Evolutionary conservation across 116 monocot genomes (phyloP).

Genomic region (Iris pallida): DNA sequence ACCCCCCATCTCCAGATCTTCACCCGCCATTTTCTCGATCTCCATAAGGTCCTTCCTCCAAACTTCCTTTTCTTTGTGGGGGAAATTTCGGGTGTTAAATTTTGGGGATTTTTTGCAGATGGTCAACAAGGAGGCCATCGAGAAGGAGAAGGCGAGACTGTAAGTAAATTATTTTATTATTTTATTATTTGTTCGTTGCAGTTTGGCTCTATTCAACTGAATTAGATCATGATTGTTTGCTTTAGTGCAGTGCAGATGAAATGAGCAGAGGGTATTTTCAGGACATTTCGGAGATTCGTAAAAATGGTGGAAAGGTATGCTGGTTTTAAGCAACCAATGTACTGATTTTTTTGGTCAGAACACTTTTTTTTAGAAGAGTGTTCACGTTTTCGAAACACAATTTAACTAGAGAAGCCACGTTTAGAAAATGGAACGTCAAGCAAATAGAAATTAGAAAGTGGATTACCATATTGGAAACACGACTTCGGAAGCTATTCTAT

Average conservation of each 20-base stretch:
- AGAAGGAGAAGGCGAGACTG: conserved; percentile 29
- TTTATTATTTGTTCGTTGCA: no score
- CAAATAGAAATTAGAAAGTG: no score
- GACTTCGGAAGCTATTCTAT: no score
- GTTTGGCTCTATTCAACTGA: no score
- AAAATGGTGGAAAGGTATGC: conserved; percentile 83
- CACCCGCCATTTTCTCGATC: conserved; percentile 17
- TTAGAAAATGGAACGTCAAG: no score
- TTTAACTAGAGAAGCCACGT: no score
- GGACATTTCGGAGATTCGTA: conserved; percentile 72
- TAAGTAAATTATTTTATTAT: conserved; percentile 2
- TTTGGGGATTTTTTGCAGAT: conserved; percentile 5
- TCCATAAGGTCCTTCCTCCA: conserved; percentile 12
- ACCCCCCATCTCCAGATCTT: neutral
- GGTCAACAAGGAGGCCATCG: conserved; percentile 22
- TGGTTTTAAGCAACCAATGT: no score
- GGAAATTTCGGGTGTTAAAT: neutral
- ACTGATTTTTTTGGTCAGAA: no score
- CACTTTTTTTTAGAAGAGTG: no score
- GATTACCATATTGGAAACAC: no score
- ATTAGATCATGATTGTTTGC: neutral
- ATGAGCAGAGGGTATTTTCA: conserved; percentile 88
- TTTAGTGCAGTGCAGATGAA: conserved; percentile 79
- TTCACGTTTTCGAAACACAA: no score
- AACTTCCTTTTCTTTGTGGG: no score